phyloP scores from a whole-genome alignment of 2,329 filamentous ascomycete species.

The Aspergillus piperis region DNA sequence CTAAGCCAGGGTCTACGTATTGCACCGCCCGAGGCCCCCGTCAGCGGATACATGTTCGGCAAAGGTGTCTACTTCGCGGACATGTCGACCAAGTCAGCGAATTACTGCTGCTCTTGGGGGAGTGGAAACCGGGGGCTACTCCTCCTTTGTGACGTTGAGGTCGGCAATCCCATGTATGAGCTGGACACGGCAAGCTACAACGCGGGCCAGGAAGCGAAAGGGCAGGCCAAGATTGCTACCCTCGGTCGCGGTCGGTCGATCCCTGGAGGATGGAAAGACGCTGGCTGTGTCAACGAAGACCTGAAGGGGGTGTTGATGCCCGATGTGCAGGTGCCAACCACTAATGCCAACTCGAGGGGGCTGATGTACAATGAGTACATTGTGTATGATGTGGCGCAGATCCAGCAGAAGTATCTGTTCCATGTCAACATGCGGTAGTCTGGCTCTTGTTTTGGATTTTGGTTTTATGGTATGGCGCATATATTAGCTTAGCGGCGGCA shows the following conservation, averaged over 20 bases:
- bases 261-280: slow-evolving; percentile 75
- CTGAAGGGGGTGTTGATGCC: slow-evolving; percentile 69
- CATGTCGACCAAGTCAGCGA: slow-evolving; percentile 78
- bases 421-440: slow-evolving; percentile 41
- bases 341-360: background rate
- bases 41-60: slow-evolving; percentile 82
- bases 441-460: background rate
- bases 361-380: slow-evolving; percentile 51
- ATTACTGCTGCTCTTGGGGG: slow-evolving; percentile 66
- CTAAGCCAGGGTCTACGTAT: slow-evolving; percentile 86
- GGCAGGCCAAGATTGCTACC: slow-evolving; percentile 64
- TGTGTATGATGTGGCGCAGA: slow-evolving; percentile 52
- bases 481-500: too few species aligned
- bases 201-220: slow-evolving; percentile 65
- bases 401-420: slow-evolving; percentile 49
- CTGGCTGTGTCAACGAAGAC: slow-evolving; percentile 62
- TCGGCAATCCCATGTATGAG: slow-evolving; percentile 73
- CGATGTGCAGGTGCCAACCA: slow-evolving; percentile 24
- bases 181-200: slow-evolving; percentile 59
- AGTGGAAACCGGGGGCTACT: slow-evolving; percentile 73
- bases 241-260: slow-evolving; percentile 67
- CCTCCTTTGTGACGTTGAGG: slow-evolving; percentile 80
- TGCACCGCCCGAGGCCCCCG: slow-evolving; percentile 74
- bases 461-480: too few species aligned
- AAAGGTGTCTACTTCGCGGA: slow-evolving; percentile 89